Conservation (phyloP, 2,329 filamentous ascomycete species). For the Neurospora crassa region DNA sequence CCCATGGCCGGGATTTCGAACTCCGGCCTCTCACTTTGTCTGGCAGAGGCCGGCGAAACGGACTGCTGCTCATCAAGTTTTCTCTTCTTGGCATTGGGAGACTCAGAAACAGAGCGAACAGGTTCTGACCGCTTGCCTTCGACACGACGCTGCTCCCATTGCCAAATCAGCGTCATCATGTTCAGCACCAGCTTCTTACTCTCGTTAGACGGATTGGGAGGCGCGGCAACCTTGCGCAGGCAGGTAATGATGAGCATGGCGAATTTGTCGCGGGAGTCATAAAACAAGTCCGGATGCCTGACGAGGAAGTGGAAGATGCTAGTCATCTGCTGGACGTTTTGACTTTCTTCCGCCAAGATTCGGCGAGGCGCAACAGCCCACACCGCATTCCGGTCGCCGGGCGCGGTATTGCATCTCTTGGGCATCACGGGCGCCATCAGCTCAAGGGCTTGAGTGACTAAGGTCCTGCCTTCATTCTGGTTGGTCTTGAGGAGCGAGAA, state of each 20-base stretch:
- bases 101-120: slow-evolving; percentile 46
- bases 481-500: slow-evolving; percentile 83
- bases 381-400: slow-evolving; percentile 63
- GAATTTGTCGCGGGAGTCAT: slow-evolving; percentile 88
- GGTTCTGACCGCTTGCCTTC: slow-evolving; percentile 41
- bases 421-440: slow-evolving; percentile 90
- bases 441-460: slow-evolving; percentile 91
- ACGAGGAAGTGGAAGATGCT: slow-evolving; percentile 97
- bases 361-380: slow-evolving; percentile 89
- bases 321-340: slow-evolving; percentile 91
- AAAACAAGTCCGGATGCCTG: slow-evolving; percentile 85
- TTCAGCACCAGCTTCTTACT: slow-evolving; percentile 86
- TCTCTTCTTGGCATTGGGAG: slow-evolving; percentile 65
- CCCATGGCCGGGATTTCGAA: slow-evolving; percentile 59
- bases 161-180: slow-evolving; percentile 82
- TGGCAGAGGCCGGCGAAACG: slow-evolving; percentile 44
- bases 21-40: slow-evolving; percentile 47
- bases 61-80: slow-evolving; percentile 53
- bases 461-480: slow-evolving; percentile 83
- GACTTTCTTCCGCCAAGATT: slow-evolving; percentile 86
- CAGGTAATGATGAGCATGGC: slow-evolving; percentile 81
- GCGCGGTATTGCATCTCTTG: slow-evolving; percentile 62
- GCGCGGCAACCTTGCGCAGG: slow-evolving; percentile 75
- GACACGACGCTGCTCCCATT: slow-evolving; percentile 81
- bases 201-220: slow-evolving; percentile 78